phyloP scores from a whole-genome alignment of 2,329 filamentous ascomycete species.

The Penicillium concentricum region DNA sequence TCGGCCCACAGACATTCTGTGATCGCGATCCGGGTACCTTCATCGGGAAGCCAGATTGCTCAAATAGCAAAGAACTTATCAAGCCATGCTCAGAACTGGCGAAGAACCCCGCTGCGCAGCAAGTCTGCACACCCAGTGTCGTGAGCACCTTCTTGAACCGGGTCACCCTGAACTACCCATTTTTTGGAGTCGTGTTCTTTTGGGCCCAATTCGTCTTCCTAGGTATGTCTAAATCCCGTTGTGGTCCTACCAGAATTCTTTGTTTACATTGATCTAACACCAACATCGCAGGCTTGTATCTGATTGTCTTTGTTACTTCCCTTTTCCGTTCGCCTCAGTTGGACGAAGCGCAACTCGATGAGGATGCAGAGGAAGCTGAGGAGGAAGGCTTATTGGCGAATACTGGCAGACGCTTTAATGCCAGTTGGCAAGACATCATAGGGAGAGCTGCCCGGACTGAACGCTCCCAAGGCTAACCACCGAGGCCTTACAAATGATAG shows the following conservation, averaged over 20 bases:
- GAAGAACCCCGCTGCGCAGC: slow-evolving; percentile 66
- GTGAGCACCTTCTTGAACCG: slow-evolving; percentile 92
- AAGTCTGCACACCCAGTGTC: slow-evolving; percentile 86
- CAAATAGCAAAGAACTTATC: slow-evolving; percentile 63
- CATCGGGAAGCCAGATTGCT: slow-evolving; percentile 73
- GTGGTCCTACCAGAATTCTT: neutral
- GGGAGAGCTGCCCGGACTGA: slow-evolving; percentile 47
- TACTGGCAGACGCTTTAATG: slow-evolving; percentile 76
- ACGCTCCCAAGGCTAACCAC: neutral
- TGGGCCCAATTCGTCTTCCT: slow-evolving; percentile 96
- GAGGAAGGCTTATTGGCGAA: slow-evolving; percentile 88
- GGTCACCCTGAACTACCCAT: slow-evolving; percentile 88
- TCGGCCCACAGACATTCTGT: slow-evolving; percentile 92
- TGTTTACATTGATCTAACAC: neutral
- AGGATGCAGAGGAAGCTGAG: slow-evolving; percentile 86
- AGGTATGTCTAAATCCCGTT: slow-evolving; percentile 40
- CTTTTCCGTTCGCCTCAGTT: slow-evolving; percentile 78
- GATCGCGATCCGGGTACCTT: slow-evolving; percentile 64
- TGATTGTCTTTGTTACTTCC: slow-evolving; percentile 75
- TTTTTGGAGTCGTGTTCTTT: slow-evolving; percentile 89
- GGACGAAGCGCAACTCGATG: slow-evolving; percentile 74
- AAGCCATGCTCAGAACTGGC: slow-evolving; percentile 78
- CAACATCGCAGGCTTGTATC: slow-evolving; percentile 59
- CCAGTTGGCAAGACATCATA: slow-evolving; percentile 85
- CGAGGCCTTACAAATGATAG: neutral